Conservation (phyloP, 805 yeast species). For the Candida nanaspora region DNA sequence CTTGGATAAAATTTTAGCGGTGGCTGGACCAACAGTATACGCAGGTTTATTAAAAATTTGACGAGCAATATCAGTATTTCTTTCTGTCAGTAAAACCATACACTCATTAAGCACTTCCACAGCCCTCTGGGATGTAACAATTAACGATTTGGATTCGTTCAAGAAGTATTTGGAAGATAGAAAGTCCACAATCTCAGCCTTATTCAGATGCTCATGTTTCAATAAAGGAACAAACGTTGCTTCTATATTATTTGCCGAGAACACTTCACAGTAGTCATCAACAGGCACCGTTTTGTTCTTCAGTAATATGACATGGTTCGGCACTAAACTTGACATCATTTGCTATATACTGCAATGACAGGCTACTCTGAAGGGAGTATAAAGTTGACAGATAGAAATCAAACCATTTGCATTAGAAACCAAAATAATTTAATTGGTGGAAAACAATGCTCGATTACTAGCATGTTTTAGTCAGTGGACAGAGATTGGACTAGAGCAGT, state of each 20-base stretch:
- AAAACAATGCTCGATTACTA: too few relatives aligned
- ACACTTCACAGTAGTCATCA: slow-evolving; percentile 55
- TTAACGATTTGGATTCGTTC: slow-evolving; percentile 39
- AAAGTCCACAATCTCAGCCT: slow-evolving; percentile 34
- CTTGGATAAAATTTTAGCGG: slow-evolving; percentile 46
- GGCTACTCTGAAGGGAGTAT: too few relatives aligned
- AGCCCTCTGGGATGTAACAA: slow-evolving; percentile 87
- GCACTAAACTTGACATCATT: background rate
- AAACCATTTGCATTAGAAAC: too few relatives aligned
- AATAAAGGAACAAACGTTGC: slow-evolving; percentile 69
- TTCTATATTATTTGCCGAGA: slow-evolving; percentile 27
- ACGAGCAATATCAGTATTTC: slow-evolving; percentile 9
- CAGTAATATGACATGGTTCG: slow-evolving; percentile 39
- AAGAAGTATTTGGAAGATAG: slow-evolving; percentile 38
- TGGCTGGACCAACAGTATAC: slow-evolving; percentile 91
- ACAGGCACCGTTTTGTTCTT: slow-evolving; percentile 65
- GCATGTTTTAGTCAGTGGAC: too few relatives aligned
- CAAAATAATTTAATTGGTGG: too few relatives aligned
- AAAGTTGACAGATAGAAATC: too few relatives aligned
- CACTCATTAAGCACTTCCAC: slow-evolving; percentile 65
- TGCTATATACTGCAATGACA: too few relatives aligned
- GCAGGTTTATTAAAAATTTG: slow-evolving; percentile 43
- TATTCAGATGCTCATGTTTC: slow-evolving; percentile 51
- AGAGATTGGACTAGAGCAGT: too few relatives aligned
- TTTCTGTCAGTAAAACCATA: slow-evolving; percentile 22